phyloP scores from a whole-genome alignment of 176 grass and related monocot species.

The Cymbopogon citratus region DNA sequence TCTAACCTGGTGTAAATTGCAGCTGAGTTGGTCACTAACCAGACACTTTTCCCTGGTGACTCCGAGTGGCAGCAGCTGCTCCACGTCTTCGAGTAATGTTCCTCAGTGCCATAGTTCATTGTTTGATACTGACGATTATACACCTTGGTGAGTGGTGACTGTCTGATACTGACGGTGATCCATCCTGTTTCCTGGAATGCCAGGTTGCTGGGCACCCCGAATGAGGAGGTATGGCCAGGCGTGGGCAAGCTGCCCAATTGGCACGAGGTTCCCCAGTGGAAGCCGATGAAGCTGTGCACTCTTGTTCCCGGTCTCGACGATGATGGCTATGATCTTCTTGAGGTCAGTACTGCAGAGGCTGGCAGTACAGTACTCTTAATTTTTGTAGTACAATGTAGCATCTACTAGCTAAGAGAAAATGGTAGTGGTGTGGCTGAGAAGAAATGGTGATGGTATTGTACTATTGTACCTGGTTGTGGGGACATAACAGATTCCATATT shows the following conservation, averaged over 20 bases:
- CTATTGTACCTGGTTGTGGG: background rate
- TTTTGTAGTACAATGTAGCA: background rate
- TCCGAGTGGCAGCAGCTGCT: conserved; percentile 95
- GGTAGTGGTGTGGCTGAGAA: background rate
- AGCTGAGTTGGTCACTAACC: conserved; percentile 81
- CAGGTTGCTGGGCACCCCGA: conserved; percentile 90
- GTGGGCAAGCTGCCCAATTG: conserved; percentile 74
- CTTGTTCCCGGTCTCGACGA: conserved; percentile 53
- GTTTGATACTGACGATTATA: background rate
- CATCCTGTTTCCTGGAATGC: background rate
- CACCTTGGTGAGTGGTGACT: too few relatives aligned
- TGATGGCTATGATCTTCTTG: conserved; percentile 67
- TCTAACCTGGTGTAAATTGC: conserved; percentile 24
- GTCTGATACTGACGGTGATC: background rate
- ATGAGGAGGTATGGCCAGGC: conserved; percentile 85
- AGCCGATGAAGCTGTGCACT: conserved; percentile 40
- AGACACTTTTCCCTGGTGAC: conserved; percentile 72
- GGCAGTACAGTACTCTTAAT: background rate
- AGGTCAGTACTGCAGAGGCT: conserved; percentile 31
- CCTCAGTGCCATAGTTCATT: background rate
- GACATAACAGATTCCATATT: background rate
- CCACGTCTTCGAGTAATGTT: conserved; percentile 83
- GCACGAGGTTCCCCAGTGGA: conserved; percentile 97
- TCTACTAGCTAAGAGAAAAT: background rate
- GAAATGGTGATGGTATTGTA: too few relatives aligned